Conservation (phyloP, 495 filamentous ascomycete genomes). For the Cercophora newfieldiana region DNA sequence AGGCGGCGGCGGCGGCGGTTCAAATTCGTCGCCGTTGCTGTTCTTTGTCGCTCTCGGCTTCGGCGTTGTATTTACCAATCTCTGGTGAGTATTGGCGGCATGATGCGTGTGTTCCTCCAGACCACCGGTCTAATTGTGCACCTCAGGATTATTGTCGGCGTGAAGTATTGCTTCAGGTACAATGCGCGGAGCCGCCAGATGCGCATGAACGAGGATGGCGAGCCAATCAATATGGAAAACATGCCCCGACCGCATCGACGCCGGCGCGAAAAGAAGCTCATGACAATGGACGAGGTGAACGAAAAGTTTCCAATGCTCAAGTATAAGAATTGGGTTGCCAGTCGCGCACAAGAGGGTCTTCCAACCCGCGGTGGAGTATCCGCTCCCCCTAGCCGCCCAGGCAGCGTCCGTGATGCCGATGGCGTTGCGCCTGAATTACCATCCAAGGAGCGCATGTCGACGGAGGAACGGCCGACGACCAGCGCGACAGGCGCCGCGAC, state of each 20-base stretch:
- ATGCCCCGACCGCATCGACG: conserved; percentile 80
- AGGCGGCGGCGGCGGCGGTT: conserved; percentile 22
- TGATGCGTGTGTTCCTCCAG: conserved; percentile 17
- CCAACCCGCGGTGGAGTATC: conserved; percentile 82
- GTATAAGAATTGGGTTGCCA: conserved; percentile 92
- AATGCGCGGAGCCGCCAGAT: conserved; percentile 87
- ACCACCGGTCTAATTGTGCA: conserved; percentile 30
- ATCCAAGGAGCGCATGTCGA: conserved; percentile 38
- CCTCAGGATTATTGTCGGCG: conserved; percentile 94
- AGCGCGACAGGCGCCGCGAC: conserved; percentile 32
- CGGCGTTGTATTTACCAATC: conserved; percentile 96
- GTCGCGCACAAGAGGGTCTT: conserved; percentile 78
- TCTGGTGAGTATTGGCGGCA: conserved; percentile 68
- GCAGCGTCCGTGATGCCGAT: conserved; percentile 64
- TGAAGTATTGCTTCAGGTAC: conserved; percentile 99
- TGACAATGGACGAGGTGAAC: conserved; percentile 99
- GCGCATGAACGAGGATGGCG: conserved; percentile 78
- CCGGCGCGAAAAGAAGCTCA: conserved; percentile 91
- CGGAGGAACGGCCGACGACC: conserved; percentile 35
- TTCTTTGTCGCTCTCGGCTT: conserved; percentile 98
- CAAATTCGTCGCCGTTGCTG: conserved; percentile 87
- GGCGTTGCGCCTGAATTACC: conserved; percentile 48
- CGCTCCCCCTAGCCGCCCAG: conserved; percentile 67
- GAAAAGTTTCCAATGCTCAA: conserved; percentile 93
- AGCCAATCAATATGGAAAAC: conserved; percentile 78